Evolutionary conservation across 495 filamentous ascomycete species (phyloP), one percentile per base, ranked within the genome.

Genomic region (Geoglossum glabrum): DNA sequence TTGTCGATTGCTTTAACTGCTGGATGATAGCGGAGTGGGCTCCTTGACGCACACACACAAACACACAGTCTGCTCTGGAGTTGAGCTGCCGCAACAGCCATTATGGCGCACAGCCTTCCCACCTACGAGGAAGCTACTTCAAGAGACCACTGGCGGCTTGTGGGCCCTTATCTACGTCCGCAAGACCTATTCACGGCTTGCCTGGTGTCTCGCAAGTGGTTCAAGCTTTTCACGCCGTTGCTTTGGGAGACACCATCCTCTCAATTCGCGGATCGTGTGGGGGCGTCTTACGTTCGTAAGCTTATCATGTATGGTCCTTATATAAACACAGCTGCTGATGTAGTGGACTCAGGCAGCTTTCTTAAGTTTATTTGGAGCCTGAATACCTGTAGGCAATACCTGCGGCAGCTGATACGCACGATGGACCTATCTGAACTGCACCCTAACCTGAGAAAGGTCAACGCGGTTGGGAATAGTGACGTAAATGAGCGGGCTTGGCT

Each of bases 161-260:
- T 84, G 60, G 79, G 79, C n/a, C 69, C 69, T 38, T 82, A 82
- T 59, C 74, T 84, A 17, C 72, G 71, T 0, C 78, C 77, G 1
- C 70, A 71, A 28, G 79, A 83, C 57, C 68, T 84, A 1, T 82
- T 78, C 62, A 73, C 78, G 11, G 75, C 74, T 2, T 75, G 76
- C 11, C 64, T 82, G 34, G 80, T 82, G 21, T 79, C 74, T 64
- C 74, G 66, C 50, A 69, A 70, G 66, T 81, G 80, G 77, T 77
- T 83, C 65, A 62, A 66, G 49, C 68, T 78, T n/a, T 82, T 83
- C 56, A 70, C 74, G 61, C 78, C 79, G 0, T 75, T 75, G 60
- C 68, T 85, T 0, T 85, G 81, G 81, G 80, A 79, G n/a, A 72
- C 79, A 63, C 81, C 81, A 28, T 78, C 76, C 0, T 78, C 79